These are phyloP conservation scores for Mucor ambiguus DNA, from an alignment of 371 early-diverging fungal species.

Conservation along the genomic window DNA sequence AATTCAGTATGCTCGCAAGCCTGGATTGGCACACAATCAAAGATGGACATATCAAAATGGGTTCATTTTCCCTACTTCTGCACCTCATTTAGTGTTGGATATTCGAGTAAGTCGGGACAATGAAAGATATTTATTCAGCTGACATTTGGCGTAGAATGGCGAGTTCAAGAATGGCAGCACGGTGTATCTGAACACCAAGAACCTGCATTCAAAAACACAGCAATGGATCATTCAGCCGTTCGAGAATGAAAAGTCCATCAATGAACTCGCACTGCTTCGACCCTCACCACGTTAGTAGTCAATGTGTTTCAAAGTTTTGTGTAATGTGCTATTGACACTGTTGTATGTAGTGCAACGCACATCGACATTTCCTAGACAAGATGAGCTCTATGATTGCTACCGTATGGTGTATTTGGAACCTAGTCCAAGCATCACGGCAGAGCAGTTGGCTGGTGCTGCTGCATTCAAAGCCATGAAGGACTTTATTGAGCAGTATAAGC, in stretches of 20 bases:
- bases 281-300: constrained; percentile 39
- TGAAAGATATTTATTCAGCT: background rate
- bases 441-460: constrained; percentile 62
- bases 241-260: constrained; percentile 40
- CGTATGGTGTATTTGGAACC: constrained; percentile 36
- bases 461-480: constrained; percentile 56
- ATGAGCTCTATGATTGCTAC: constrained; percentile 46
- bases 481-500: constrained; percentile 30
- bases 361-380: constrained; percentile 41
- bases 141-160: constrained; percentile 27
- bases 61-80: constrained; percentile 41
- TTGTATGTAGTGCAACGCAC: constrained; percentile 26
- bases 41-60: constrained; percentile 53
- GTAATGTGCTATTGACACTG: background rate
- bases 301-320: background rate
- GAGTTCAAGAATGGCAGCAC: constrained; percentile 44
- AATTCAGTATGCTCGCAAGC: constrained; percentile 54
- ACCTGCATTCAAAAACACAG: constrained; percentile 34
- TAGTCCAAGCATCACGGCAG: constrained; percentile 16
- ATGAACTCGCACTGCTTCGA: constrained; percentile 42
- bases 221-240: constrained; percentile 52
- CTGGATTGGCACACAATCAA: constrained; percentile 53
- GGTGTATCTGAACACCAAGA: constrained; percentile 39
- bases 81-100: constrained; percentile 47
- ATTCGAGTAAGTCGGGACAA: constrained; percentile 30